Percentiles rank a stretch among this genome's conserved stretches.
These are phyloP conservation scores for Discostella stelligeroides DNA, from an alignment of 108 stramenopile genomes.

Conservation along the genomic window DNA sequence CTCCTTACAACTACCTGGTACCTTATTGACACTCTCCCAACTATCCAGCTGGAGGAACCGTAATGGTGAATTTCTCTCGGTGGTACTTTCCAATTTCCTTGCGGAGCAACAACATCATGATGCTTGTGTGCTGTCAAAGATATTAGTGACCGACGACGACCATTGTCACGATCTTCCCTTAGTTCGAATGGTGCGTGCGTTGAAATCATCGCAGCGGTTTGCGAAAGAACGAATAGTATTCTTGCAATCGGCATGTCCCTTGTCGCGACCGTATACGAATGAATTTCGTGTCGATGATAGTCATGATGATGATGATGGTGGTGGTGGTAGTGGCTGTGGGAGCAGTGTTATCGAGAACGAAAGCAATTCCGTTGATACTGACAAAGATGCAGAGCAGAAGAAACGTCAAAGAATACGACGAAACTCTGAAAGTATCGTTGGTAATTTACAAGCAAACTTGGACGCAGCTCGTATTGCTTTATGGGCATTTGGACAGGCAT, in stretches of 20 bases:
- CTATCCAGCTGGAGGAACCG: slow-evolving; percentile 36
- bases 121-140: not conserved
- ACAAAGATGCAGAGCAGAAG: not conserved
- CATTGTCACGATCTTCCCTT: not conserved
- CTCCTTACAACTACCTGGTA: not conserved
- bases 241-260: slow-evolving; percentile 27
- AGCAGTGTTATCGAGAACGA: not conserved
- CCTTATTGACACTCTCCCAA: slow-evolving; percentile 38
- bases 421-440: slow-evolving; percentile 12
- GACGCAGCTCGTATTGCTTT: slow-evolving; percentile 38
- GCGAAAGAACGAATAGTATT: slow-evolving; percentile 27
- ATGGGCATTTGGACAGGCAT: slow-evolving; percentile 42
- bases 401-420: slow-evolving; percentile 7
- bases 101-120: not conserved
- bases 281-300: not conserved
- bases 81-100: slow-evolving; percentile 7
- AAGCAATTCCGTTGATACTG: not conserved
- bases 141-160: not conserved
- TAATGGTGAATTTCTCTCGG: slow-evolving; percentile 21
- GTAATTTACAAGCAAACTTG: slow-evolving; percentile 23
- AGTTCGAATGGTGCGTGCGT: not conserved
- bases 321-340: not conserved
- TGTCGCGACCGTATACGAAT: not conserved
- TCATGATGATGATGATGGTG: not conserved
- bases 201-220: slow-evolving; percentile 16